phyloP scores from a whole-genome alignment of 2,329 filamentous ascomycete genomes.

The Cladophialophora immunda region DNA sequence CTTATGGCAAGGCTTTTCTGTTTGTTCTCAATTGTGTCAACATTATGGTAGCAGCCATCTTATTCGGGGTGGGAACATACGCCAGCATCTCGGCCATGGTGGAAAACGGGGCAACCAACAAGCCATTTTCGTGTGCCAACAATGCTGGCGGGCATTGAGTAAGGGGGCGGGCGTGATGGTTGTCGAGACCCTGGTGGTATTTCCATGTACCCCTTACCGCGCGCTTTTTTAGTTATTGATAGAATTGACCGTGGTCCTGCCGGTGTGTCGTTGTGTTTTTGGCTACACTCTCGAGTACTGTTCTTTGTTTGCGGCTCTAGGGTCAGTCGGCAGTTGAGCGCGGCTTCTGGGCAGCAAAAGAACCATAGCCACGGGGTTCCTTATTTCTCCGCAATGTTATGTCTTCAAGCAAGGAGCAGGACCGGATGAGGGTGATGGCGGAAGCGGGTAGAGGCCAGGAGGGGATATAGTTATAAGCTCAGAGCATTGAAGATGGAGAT shows the following conservation, averaged over 20 bases:
- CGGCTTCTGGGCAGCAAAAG: background rate
- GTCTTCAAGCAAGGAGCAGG: background rate
- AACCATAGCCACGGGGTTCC: background rate
- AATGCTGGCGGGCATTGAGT: constrained; percentile 18
- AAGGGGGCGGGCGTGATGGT: background rate
- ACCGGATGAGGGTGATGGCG: background rate
- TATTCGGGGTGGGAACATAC: constrained; percentile 43
- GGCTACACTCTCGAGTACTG: background rate
- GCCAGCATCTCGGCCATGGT: constrained; percentile 41
- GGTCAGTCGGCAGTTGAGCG: background rate
- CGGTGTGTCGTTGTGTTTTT: background rate
- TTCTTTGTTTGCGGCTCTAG: background rate
- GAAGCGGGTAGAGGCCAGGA: background rate
- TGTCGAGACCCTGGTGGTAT: constrained; percentile 6
- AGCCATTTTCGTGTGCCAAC: constrained; percentile 29
- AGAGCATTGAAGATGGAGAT: background rate
- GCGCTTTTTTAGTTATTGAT: constrained; percentile 11
- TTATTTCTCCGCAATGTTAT: background rate
- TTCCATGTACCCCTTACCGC: constrained; percentile 4
- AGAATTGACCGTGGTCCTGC: constrained; percentile 3
- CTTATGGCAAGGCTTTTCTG: constrained; percentile 19
- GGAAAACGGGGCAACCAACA: constrained; percentile 27
- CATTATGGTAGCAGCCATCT: constrained; percentile 29
- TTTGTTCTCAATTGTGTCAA: constrained; percentile 32
- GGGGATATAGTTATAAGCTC: background rate